Evolutionary conservation across 768 basidiomycete species (phyloP).

Genomic region (Mrakia hoshinonis): DNA sequence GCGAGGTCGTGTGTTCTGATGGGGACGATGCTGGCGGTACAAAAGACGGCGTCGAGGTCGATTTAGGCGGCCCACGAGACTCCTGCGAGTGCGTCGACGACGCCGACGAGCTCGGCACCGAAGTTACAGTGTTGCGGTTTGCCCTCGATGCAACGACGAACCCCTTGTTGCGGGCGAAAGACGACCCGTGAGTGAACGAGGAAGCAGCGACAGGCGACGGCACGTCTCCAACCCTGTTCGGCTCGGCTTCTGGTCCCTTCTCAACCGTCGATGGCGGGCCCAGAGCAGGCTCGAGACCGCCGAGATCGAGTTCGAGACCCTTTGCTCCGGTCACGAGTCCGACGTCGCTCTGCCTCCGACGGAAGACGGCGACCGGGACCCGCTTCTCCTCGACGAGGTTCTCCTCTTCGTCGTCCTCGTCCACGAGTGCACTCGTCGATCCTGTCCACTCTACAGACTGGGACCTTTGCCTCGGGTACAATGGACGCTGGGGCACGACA

Average conservation of each 20-base stretch:
- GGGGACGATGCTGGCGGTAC: background rate
- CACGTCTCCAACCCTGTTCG: background rate
- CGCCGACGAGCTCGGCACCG: background rate
- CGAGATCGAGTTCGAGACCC: background rate
- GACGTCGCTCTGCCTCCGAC: slow-evolving; percentile 7
- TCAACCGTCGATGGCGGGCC: background rate
- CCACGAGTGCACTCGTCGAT: background rate
- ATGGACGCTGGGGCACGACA: background rate
- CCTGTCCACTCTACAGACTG: background rate
- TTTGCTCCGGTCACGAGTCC: background rate
- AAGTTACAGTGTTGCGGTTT: background rate
- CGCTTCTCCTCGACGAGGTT: background rate
- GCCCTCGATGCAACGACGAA: background rate
- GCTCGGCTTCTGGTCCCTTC: background rate
- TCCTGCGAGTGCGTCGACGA: slow-evolving; percentile 1
- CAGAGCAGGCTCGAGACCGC: background rate
- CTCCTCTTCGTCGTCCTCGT: slow-evolving; percentile 11
- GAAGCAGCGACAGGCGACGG: background rate
- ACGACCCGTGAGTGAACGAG: background rate
- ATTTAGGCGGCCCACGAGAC: background rate
- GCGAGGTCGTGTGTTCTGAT: background rate
- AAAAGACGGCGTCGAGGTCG: background rate
- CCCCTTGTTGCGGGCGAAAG: slow-evolving; percentile 1
- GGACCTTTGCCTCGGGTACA: background rate
- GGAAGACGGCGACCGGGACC: slow-evolving; percentile 7